Conservation (phyloP, 2,329 filamentous ascomycete species). For the Tolypocladium amazonense region DNA sequence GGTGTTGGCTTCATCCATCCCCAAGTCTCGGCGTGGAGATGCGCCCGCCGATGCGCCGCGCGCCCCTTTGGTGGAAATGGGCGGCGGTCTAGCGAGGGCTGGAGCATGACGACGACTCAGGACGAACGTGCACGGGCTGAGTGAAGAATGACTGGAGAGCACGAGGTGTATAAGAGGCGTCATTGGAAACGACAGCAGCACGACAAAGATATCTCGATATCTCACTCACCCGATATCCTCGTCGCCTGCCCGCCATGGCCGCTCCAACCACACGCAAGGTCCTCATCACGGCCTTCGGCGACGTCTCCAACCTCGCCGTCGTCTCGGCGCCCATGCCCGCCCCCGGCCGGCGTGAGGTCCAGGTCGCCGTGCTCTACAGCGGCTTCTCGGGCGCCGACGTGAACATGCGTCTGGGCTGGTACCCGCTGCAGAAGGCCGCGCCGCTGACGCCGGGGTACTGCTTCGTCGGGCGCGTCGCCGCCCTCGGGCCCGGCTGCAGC, state of each 20-base stretch:
- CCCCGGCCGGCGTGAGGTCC: conserved; percentile 32
- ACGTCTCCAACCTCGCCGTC: conserved; percentile 23
- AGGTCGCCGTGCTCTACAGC: conserved; percentile 34
- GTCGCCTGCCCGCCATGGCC: not conserved
- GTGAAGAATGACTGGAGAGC: not conserved
- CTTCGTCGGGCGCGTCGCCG: conserved; percentile 29
- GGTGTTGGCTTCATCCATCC: not conserved
- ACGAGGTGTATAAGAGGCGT: not conserved
- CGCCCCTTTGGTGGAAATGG: not conserved
- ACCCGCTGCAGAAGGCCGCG: conserved; percentile 31
- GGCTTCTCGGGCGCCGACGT: conserved; percentile 37
- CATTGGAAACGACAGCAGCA: not conserved
- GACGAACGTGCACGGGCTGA: not conserved
- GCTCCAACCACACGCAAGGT: conserved; percentile 29
- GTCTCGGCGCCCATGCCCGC: conserved; percentile 22
- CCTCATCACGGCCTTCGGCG: conserved; percentile 30
- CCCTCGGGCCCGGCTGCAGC: conserved; percentile 22
- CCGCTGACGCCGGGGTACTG: conserved; percentile 39
- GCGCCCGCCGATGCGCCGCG: not conserved
- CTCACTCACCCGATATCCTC: not conserved
- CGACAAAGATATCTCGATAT: not conserved
- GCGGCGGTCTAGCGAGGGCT: not conserved
- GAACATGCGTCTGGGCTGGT: conserved; percentile 37
- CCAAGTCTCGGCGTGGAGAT: not conserved
- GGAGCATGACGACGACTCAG: not conserved